Conservation (phyloP, 2,329 filamentous ascomycete genomes). For the Pseudogymnoascus sp. region DNA sequence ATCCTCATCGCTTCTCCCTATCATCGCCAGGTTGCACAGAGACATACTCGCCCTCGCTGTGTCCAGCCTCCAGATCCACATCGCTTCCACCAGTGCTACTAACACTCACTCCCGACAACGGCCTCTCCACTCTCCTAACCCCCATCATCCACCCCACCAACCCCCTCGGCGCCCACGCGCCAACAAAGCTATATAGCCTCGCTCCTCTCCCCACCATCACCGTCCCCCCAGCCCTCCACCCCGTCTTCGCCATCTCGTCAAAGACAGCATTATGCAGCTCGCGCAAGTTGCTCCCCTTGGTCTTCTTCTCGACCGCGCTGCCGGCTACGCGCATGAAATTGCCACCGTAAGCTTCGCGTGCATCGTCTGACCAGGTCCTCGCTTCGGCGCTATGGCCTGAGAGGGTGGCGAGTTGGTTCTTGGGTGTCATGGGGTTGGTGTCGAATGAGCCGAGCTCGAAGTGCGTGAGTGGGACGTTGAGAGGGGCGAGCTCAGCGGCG, state of each 20-base stretch:
- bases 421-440: constrained; percentile 47
- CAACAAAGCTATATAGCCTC: constrained; percentile 75
- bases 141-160: constrained; percentile 94
- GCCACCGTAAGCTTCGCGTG: constrained; percentile 51
- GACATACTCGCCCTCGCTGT: constrained; percentile 1
- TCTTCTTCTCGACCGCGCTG: constrained; percentile 29
- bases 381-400: constrained; percentile 44
- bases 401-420: constrained; percentile 29
- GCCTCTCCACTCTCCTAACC: constrained; percentile 48
- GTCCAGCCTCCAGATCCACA: not conserved
- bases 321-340: constrained; percentile 53
- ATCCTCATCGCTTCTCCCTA: not conserved
- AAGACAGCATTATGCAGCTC: constrained; percentile 83
- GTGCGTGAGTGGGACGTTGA: constrained; percentile 73
- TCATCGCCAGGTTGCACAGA: not conserved
- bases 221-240: constrained; percentile 44
- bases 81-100: constrained; percentile 6
- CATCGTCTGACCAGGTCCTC: constrained; percentile 54
- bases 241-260: constrained; percentile 68
- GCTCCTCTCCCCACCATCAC: constrained; percentile 80
- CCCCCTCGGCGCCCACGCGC: constrained; percentile 65
- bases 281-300: constrained; percentile 53
- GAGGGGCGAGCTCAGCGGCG: constrained; percentile 65
- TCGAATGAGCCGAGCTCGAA: constrained; percentile 90
- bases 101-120: not conserved